phyloP scores from a whole-genome alignment of 805 yeast species.

The Soucietia sequanensis region DNA sequence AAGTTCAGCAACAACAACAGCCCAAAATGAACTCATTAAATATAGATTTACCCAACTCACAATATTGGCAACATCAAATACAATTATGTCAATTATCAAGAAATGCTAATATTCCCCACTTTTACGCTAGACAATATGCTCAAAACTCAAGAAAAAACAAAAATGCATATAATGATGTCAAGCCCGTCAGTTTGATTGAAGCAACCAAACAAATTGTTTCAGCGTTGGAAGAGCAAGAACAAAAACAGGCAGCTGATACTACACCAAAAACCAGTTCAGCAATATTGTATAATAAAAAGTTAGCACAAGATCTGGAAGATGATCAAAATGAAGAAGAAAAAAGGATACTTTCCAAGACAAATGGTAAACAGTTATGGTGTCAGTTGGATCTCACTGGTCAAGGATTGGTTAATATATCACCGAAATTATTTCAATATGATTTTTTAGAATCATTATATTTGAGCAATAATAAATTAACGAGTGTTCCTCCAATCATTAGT shows the following conservation, averaged over 20 bases:
- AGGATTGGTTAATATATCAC: conserved; percentile 67
- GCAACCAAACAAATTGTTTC: conserved; percentile 40
- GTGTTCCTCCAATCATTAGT: conserved; percentile 66
- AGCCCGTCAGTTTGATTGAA: conserved; percentile 38
- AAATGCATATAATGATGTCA: conserved; percentile 36
- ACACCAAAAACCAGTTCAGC: conserved; percentile 38
- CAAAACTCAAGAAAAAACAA: conserved; percentile 53
- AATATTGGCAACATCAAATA: conserved; percentile 77
- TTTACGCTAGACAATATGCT: conserved; percentile 83
- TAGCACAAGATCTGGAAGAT: conserved; percentile 52
- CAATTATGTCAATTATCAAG: conserved; percentile 73
- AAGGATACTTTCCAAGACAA: conserved; percentile 55
- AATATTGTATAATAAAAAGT: conserved; percentile 42
- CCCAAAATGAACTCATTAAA: conserved; percentile 26
- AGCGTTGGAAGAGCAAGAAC: conserved; percentile 44
- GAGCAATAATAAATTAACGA: conserved; percentile 76
- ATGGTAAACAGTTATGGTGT: conserved; percentile 87
- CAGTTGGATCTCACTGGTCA: conserved; percentile 91
- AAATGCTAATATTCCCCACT: conserved; percentile 64
- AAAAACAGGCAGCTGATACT: conserved; percentile 35
- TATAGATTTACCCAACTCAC: conserved; percentile 41
- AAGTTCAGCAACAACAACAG: conserved; percentile 24
- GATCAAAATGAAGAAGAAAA: conserved; percentile 51
- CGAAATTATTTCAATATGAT: conserved; percentile 72
- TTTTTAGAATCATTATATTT: conserved; percentile 85